Evolutionary conservation across 768 basidiomycete genomes (phyloP).

Genomic region (Termitomyces sp.): DNA sequence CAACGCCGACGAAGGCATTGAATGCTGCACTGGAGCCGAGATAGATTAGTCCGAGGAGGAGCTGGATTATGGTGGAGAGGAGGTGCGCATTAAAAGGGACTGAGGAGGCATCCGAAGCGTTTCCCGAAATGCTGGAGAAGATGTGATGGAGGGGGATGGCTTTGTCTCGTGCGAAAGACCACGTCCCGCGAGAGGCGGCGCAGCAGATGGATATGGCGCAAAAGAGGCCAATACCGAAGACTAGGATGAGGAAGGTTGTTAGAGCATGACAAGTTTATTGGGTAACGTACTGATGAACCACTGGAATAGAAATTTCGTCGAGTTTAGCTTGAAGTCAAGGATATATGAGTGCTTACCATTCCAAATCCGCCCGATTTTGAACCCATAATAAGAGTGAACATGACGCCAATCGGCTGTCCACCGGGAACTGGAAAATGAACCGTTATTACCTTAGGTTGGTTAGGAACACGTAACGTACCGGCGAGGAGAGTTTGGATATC

Average conservation of each 20-base stretch:
- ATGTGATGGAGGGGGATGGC: constrained; percentile 49
- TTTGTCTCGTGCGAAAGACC: constrained; percentile 66
- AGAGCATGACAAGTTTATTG: background rate
- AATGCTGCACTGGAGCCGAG: constrained; percentile 60
- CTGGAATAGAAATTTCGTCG: constrained; percentile 11
- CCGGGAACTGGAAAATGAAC: constrained; percentile 34
- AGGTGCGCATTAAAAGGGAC: constrained; percentile 58
- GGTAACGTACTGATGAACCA: constrained; percentile 35
- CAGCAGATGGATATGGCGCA: constrained; percentile 63
- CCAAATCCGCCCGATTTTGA: constrained; percentile 58
- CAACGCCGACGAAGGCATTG: constrained; percentile 63
- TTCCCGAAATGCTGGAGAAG: constrained; percentile 40
- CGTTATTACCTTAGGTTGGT: constrained; percentile 1
- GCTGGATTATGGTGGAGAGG: constrained; percentile 51
- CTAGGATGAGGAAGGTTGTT: constrained; percentile 20
- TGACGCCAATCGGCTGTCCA: constrained; percentile 60
- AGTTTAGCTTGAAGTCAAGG: too few relatives aligned
- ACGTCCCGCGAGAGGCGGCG: constrained; percentile 65
- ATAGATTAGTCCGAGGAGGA: constrained; percentile 56
- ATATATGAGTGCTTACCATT: constrained; percentile 30
- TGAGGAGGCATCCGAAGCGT: constrained; percentile 27
- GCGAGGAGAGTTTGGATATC: constrained; percentile 46
- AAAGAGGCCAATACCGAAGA: constrained; percentile 53
- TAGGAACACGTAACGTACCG: constrained; percentile 24
- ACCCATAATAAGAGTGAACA: constrained; percentile 59